Conservation (phyloP, 208 protist genomes). For the Giardia muris region DNA sequence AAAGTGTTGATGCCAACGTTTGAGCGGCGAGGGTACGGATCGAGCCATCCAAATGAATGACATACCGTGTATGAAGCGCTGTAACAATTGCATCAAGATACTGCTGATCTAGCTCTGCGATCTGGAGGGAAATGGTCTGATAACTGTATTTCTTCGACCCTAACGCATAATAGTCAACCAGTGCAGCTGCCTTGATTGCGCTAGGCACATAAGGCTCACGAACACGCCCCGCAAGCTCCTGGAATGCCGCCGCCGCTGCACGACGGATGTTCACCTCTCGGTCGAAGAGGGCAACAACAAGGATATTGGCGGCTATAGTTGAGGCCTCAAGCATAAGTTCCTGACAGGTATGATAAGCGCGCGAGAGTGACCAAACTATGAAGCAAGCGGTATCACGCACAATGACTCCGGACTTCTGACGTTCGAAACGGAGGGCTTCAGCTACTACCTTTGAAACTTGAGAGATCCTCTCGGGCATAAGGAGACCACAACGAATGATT, state of each 20-base stretch:
- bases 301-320: background rate
- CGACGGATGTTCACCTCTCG: background rate
- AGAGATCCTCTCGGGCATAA: background rate
- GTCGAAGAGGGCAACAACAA: background rate
- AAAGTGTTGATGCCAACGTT: background rate
- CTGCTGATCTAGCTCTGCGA: background rate
- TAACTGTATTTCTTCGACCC: background rate
- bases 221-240: background rate
- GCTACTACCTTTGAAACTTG: background rate
- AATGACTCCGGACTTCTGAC: background rate
- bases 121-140: background rate
- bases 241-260: background rate
- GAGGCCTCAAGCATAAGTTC: background rate
- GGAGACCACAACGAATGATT: background rate
- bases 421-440: background rate
- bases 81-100: background rate
- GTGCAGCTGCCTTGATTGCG: background rate
- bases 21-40: background rate
- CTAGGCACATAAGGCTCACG: background rate
- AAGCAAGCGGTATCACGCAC: background rate
- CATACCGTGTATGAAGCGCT: background rate
- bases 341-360: background rate
- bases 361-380: background rate
- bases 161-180: constrained; percentile 17
- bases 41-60: background rate